These are phyloP conservation scores for Fusarium armeniacum DNA, from an alignment of 2,329 filamentous ascomycete genomes.

Conservation along the genomic window DNA sequence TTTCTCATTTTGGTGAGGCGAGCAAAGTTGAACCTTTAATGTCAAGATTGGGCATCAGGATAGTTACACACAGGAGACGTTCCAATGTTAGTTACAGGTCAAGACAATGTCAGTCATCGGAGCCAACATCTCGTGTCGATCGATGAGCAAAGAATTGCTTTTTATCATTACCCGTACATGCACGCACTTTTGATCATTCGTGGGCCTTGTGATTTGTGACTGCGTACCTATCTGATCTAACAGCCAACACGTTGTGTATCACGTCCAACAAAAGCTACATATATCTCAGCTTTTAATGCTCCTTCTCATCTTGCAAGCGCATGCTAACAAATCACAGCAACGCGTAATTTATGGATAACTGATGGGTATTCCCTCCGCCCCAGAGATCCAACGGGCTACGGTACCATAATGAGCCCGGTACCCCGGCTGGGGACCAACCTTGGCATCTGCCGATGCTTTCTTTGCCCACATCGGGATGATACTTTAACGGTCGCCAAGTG, in stretches of 20 bases:
- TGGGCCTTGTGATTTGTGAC: not conserved
- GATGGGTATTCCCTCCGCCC: slow-evolving; percentile 14
- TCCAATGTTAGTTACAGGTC: not conserved
- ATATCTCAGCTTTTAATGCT: slow-evolving; percentile 33
- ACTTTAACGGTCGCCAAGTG: slow-evolving; percentile 16
- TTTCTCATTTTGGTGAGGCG: slow-evolving; percentile 11
- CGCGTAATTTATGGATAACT: slow-evolving; percentile 9
- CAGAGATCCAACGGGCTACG: slow-evolving; percentile 8
- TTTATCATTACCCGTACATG: not conserved
- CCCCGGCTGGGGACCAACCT: slow-evolving; percentile 4
- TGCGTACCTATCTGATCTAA: not conserved
- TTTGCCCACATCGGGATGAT: slow-evolving; percentile 9
- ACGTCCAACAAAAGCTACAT: slow-evolving; percentile 4
- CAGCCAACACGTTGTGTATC: not conserved
- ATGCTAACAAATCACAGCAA: not conserved
- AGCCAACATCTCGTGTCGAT: not conserved
- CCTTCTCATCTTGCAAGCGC: slow-evolving; percentile 16
- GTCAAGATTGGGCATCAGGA: not conserved
- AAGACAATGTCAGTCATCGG: not conserved
- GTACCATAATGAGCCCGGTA: slow-evolving; percentile 14
- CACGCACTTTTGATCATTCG: not conserved
- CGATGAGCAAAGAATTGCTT: not conserved
- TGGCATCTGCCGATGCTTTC: slow-evolving; percentile 16
- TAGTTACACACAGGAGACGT: not conserved
- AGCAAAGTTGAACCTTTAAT: not conserved